phyloP scores from a whole-genome alignment of 805 yeast species.

The Teunomyces cretensis region DNA sequence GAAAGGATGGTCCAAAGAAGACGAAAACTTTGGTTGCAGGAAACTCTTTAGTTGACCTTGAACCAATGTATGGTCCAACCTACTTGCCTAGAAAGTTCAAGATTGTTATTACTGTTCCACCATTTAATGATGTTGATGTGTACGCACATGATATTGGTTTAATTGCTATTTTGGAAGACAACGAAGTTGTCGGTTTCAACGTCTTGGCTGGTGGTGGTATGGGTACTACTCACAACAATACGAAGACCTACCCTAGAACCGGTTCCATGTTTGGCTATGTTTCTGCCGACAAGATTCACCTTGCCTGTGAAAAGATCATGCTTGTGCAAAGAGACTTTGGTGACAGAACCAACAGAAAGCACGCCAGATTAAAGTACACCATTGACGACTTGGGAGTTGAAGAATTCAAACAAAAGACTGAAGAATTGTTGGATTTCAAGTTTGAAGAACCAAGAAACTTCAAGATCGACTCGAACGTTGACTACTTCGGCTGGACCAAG shows the following conservation, averaged over 20 bases:
- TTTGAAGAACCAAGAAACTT: constrained; percentile 71
- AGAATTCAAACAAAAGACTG: constrained; percentile 74
- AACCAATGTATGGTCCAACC: constrained; percentile 83
- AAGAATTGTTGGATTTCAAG: constrained; percentile 74
- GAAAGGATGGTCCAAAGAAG: constrained; percentile 76
- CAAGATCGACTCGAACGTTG: constrained; percentile 83
- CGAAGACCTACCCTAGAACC: constrained; percentile 93
- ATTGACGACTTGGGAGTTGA: constrained; percentile 93
- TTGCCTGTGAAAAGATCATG: constrained; percentile 89
- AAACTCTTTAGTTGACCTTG: constrained; percentile 74
- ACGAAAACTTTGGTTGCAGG: constrained; percentile 85
- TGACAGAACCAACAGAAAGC: constrained; percentile 94
- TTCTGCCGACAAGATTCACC: constrained; percentile 61
- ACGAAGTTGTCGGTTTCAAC: constrained; percentile 74
- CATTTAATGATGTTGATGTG: constrained; percentile 94
- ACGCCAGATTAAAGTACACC: constrained; percentile 95
- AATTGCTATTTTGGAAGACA: constrained; percentile 75
- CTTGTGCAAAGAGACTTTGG: constrained; percentile 92
- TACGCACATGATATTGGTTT: constrained; percentile 94
- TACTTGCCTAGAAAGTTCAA: constrained; percentile 96
- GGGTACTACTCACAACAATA: constrained; percentile 97
- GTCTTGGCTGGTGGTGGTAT: constrained; percentile 96
- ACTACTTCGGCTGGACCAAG: constrained; percentile 89
- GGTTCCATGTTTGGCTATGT: constrained; percentile 86
- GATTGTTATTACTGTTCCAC: constrained; percentile 92